Base-by-base conservation (phyloP, 129 eudicot genomes). In the Apium graveolens region DNA sequence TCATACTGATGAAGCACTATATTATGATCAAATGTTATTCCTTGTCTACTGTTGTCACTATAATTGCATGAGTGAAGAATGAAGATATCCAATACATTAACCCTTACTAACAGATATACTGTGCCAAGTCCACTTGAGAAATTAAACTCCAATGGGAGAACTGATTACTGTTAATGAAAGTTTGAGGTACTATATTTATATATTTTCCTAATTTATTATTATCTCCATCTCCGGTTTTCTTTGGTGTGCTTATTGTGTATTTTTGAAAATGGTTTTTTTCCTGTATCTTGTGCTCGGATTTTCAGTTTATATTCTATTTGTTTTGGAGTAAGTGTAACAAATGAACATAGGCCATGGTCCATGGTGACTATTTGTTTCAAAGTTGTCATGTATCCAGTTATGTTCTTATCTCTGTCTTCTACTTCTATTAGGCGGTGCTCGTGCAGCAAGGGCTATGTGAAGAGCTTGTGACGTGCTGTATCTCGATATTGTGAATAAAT, bases 341-440 rank as follows among this genome's bases (percentile, higher is more conserved):
- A 66, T 27, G 38, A 29, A 31, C 14, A 65, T 27, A 31, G 44
- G 0, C 44, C 10, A 41, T 41, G 44, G 44, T 41, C 37, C 37
- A 63, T 31, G 41, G 9, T 7, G 71, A 65, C 71, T 66, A 63
- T 29, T 66, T 66, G 70, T 63, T 63, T 11, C 9, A 31, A 65
- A 29, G 6, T 62, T 65, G 20, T 31, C 21, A 65, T 65, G 27
- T 57, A 29, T 31, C 7, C 5, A 66, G 3, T 31, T 66, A 66
- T 66, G 39, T 51, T 35, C 44, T 70, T 44, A 53, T 34, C 34
- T 53, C 34, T 46, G 49, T 31, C 13, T 11, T 65, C 29, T 81
- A 71, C 35, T 79, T 75, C 20, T n/a, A 49, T 49, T 70, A 71
- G 88, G 86, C 70, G 60, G 60, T 74, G 57, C 77, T 43, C 77